Evolutionary conservation across 192 early-diverging fungal species (phyloP), one percentile per base, ranked within the genome.

Genomic region (Martensiomyces pterosporus): DNA sequence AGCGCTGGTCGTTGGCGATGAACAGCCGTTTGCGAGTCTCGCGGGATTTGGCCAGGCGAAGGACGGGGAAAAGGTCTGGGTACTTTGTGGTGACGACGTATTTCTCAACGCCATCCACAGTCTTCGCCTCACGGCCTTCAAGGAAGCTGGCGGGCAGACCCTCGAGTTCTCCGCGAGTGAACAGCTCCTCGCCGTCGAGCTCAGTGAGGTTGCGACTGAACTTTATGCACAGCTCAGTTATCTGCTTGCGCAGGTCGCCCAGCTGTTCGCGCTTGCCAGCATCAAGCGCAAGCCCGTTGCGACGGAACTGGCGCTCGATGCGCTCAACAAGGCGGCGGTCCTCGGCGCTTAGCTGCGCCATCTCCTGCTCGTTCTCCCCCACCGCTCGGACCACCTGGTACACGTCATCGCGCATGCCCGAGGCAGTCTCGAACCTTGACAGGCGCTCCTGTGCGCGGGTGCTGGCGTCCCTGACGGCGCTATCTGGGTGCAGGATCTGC

Each of bases 61-160:
- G 22, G 1, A 79, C 52, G 33, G 55, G 25, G 13, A 26, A 25
- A 3, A 32, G 27, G 40, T 78, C 76, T 5, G 77, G 67, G 41
- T 79, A 82, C 69, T 84, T 84, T 65, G 85, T 79, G 9, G 78
- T 77, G 24, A 88, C 74, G 21, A 77, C 47, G 33, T 70, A 84
- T 47, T 78, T 78, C 15, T 53, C 55, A 5, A 66, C 50, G 16
- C 82, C 86, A 49, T 84, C 75, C 22, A 48, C 59, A 15, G 64
- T 60, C 39, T 61, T 47, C 21, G 65, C 80, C 26, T 60, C 45
- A 12, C 78, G 60, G n/a, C 71, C 75, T 12, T 60, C 77, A 21
- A 86, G 57, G 49, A 82, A 87, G 38, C 78, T 75, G 24, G 64
- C 72, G 4, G 81, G 80, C 65, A 92, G 56, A 4, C 84, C 86